Percentiles rank a stretch among this genome's conserved stretches.
phyloP scores from a whole-genome alignment of 306 rosid species.

The Cyamopsis tetragonoloba region DNA sequence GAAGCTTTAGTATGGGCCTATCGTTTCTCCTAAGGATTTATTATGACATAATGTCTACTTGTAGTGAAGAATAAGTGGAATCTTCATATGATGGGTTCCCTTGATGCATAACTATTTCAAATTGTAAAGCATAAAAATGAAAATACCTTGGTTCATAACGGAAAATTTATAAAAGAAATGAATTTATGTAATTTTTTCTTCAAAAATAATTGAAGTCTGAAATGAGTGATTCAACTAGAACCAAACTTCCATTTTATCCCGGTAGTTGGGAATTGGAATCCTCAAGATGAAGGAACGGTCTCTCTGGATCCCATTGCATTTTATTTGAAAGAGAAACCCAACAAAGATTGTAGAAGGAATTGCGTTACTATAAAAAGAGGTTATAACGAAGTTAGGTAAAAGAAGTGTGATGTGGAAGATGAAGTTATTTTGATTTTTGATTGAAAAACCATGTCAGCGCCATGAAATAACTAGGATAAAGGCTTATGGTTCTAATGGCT shows the following conservation, averaged over 20 bases:
- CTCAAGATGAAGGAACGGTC: background rate
- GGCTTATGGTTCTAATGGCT: background rate
- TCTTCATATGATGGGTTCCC: background rate
- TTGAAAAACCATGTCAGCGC: background rate
- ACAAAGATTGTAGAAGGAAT: background rate
- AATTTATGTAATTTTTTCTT: background rate
- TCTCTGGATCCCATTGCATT: background rate
- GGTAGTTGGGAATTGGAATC: background rate
- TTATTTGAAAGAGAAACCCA: background rate
- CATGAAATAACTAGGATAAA: background rate
- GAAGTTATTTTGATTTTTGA: background rate
- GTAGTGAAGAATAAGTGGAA: slow-evolving; percentile 10
- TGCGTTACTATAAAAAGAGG: background rate
- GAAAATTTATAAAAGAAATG: background rate
- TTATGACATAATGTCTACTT: slow-evolving; percentile 18
- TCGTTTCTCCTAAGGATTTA: slow-evolving; percentile 12
- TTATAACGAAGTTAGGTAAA: background rate
- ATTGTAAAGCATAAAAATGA: background rate
- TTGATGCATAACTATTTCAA: background rate
- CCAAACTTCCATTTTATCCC: background rate
- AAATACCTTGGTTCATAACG: background rate
- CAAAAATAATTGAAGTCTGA: background rate
- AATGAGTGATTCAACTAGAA: background rate
- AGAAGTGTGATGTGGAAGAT: background rate
- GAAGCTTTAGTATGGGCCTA: background rate